phyloP scores from a whole-genome alignment of 345 rosid species.

The Lepidium sativum region DNA sequence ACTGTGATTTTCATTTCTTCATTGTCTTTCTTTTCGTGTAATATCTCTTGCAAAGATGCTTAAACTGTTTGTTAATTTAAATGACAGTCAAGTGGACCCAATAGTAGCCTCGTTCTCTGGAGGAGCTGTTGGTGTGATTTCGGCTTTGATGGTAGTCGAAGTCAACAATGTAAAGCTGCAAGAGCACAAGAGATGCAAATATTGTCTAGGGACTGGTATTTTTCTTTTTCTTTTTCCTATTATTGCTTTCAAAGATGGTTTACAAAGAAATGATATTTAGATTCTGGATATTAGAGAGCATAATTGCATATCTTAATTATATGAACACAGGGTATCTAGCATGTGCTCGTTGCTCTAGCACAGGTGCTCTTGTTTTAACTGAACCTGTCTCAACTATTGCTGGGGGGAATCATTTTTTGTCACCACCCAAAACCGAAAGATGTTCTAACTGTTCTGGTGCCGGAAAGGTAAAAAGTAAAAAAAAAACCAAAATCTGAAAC shows the following conservation, averaged over 20 bases:
- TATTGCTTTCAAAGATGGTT: neutral
- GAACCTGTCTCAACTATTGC: slow-evolving; percentile 58
- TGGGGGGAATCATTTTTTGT: slow-evolving; percentile 42
- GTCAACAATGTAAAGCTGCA: slow-evolving; percentile 93
- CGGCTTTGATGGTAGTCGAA: slow-evolving; percentile 95
- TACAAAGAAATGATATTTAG: neutral
- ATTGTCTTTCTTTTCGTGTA: neutral
- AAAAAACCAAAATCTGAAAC: neutral
- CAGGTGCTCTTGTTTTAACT: slow-evolving; percentile 60
- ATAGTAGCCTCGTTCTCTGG: slow-evolving; percentile 98
- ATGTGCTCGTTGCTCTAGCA: slow-evolving; percentile 89
- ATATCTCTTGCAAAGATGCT: neutral
- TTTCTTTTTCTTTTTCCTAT: neutral
- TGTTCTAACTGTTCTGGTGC: slow-evolving; percentile 94
- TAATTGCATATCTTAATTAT: neutral
- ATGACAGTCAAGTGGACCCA: slow-evolving; percentile 81
- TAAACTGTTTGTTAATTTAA: slow-evolving; percentile 10
- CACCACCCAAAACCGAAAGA: slow-evolving; percentile 69
- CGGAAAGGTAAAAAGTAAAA: slow-evolving; percentile 55
- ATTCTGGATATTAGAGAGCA: neutral
- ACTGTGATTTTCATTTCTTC: neutral
- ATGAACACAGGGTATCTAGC: slow-evolving; percentile 75
- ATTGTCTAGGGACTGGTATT: slow-evolving; percentile 94
- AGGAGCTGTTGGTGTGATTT: slow-evolving; percentile 96
- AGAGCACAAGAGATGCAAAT: slow-evolving; percentile 95